phyloP scores from a whole-genome alignment of 306 rosid species.

The Luffa acutangula region DNA sequence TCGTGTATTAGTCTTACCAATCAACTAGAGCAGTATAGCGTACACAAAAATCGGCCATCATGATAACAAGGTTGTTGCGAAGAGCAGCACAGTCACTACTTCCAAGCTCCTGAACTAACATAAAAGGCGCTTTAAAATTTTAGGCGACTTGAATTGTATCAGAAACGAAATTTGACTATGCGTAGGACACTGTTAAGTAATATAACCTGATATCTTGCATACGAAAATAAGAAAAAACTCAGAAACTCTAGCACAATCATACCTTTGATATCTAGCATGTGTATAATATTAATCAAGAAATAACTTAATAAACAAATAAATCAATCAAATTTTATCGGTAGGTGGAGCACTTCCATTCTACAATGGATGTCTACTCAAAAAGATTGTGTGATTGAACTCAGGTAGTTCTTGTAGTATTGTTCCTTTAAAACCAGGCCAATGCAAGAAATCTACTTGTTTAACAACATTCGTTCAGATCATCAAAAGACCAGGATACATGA shows the following conservation, averaged over 20 bases:
- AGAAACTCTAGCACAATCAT: not conserved
- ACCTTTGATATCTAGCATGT: not conserved
- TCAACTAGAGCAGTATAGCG: slow-evolving; percentile 95
- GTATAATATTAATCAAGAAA: not conserved
- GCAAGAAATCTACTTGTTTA: not conserved
- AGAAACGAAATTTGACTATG: not conserved
- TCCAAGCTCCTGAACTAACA: slow-evolving; percentile 59
- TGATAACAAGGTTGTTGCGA: slow-evolving; percentile 79
- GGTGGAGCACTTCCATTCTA: not conserved
- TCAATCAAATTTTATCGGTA: not conserved
- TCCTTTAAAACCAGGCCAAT: not conserved
- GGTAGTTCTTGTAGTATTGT: not conserved
- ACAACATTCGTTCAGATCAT: not conserved
- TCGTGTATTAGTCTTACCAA: slow-evolving; percentile 45
- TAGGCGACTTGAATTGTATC: not conserved
- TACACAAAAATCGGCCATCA: slow-evolving; percentile 89
- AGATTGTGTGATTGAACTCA: not conserved
- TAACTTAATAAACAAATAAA: not conserved
- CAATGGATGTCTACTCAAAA: not conserved
- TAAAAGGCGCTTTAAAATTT: not conserved
- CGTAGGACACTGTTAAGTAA: not conserved
- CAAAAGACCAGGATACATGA: not conserved
- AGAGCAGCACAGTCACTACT: slow-evolving; percentile 70
- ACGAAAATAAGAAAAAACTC: not conserved
- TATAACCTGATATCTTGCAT: not conserved